These are phyloP conservation scores for Cardamine chenopodiifolia DNA, from an alignment of 345 rosid genomes.

Conservation along the genomic window DNA sequence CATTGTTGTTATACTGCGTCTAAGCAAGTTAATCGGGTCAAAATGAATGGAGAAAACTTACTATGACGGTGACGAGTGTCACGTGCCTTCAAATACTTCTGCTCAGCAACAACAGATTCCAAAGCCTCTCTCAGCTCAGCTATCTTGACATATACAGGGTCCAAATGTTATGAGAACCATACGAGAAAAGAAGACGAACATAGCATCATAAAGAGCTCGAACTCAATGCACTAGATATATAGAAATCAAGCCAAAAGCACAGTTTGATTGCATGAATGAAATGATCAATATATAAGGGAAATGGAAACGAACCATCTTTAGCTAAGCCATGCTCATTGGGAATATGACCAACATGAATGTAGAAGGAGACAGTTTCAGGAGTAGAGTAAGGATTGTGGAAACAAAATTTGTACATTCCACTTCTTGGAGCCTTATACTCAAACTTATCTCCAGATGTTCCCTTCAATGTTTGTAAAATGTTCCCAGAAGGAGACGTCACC, in stretches of 20 bases:
- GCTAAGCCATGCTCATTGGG: slow-evolving; percentile 93
- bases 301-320: slow-evolving; percentile 71
- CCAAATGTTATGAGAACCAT: slow-evolving; percentile 69
- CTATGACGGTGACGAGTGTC: slow-evolving; percentile 91
- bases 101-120: slow-evolving; percentile 90
- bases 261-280: neutral
- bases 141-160: slow-evolving; percentile 91
- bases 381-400: slow-evolving; percentile 90
- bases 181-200: slow-evolving; percentile 20
- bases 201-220: neutral
- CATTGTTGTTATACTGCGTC: neutral
- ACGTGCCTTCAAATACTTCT: slow-evolving; percentile 92
- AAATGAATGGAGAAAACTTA: slow-evolving; percentile 46
- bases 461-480: slow-evolving; percentile 60
- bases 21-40: neutral
- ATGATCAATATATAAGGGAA: neutral
- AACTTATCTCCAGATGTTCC: slow-evolving; percentile 98
- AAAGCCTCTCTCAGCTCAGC: slow-evolving; percentile 92
- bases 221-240: neutral
- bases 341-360: slow-evolving; percentile 94
- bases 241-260: neutral
- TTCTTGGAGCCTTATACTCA: slow-evolving; percentile 82
- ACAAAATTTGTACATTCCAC: slow-evolving; percentile 98
- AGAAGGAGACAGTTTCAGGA: slow-evolving; percentile 93
- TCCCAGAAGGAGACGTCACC: slow-evolving; percentile 90